These are phyloP conservation scores for Ustilago loliicola DNA, from an alignment of 1,284 basidiomycete genomes.

Conservation along the genomic window DNA sequence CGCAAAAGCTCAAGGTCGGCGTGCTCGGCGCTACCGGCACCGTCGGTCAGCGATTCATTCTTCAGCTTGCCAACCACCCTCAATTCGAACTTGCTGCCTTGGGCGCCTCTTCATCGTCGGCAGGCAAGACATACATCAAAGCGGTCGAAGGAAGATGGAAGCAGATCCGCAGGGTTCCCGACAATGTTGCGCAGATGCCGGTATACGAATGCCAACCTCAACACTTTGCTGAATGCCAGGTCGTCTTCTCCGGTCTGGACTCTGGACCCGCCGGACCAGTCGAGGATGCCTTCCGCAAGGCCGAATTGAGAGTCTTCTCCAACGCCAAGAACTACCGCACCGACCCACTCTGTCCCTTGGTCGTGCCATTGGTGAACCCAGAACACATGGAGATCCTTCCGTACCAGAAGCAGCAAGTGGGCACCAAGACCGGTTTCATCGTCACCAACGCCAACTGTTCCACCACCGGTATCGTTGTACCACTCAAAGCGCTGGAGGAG, in stretches of 20 bases:
- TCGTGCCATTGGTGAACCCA: slow-evolving; percentile 96
- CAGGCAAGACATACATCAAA: slow-evolving; percentile 84
- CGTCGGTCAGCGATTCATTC: slow-evolving; percentile 78
- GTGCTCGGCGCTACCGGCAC: slow-evolving; percentile 92
- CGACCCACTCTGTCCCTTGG: slow-evolving; percentile 93
- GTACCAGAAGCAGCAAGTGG: slow-evolving; percentile 78
- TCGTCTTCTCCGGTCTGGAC: slow-evolving; percentile 96
- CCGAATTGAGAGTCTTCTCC: slow-evolving; percentile 93
- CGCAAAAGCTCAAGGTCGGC: slow-evolving; percentile 81
- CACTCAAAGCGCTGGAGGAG: slow-evolving; percentile 90
- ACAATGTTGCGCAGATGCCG: slow-evolving; percentile 77
- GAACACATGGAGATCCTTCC: slow-evolving; percentile 86
- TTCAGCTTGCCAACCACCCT: slow-evolving; percentile 87
- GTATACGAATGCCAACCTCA: slow-evolving; percentile 85
- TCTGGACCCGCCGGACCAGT: slow-evolving; percentile 94
- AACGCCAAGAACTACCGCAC: slow-evolving; percentile 97
- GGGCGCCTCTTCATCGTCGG: slow-evolving; percentile 89
- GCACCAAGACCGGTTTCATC: slow-evolving; percentile 85
- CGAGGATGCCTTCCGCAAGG: slow-evolving; percentile 86
- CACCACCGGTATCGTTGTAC: slow-evolving; percentile 93
- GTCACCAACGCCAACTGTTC: slow-evolving; percentile 99
- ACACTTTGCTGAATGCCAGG: slow-evolving; percentile 83
- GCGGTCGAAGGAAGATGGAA: slow-evolving; percentile 86
- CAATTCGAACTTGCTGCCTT: slow-evolving; percentile 90
- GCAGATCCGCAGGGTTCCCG: slow-evolving; percentile 83